A percentile compares a stretch with the other conserved stretches of the same genome.
These are phyloP conservation scores for Phaeosphaeriaceae sp. DNA, from an alignment of 2,329 filamentous ascomycete species.

Conservation along the genomic window DNA sequence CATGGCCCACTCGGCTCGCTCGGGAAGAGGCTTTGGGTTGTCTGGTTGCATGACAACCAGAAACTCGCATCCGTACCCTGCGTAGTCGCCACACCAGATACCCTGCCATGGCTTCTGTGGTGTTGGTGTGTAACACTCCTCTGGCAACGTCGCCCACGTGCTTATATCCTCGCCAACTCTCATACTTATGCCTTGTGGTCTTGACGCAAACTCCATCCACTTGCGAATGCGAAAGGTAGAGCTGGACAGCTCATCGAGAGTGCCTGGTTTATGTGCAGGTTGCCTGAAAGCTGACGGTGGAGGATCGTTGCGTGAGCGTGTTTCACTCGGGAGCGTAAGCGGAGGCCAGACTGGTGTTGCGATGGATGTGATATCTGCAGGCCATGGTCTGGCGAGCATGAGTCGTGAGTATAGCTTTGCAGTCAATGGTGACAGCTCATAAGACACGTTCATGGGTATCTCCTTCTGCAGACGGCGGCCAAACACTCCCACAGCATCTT, in stretches of 20 bases:
- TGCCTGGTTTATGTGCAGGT: conserved; percentile 57
- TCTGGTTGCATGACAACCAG: conserved; percentile 80
- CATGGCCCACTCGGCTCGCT: conserved; percentile 39
- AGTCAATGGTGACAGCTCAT: conserved; percentile 18
- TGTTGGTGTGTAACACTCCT: conserved; percentile 80
- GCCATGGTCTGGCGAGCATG: conserved; percentile 66
- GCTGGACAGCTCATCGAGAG: conserved; percentile 68
- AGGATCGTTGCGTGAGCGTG: conserved; percentile 61
- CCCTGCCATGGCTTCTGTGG: conserved; percentile 81
- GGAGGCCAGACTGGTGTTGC: conserved; percentile 74
- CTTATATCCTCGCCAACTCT: conserved; percentile 61
- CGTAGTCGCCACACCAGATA: conserved; percentile 93
- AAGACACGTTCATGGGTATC: conserved; percentile 55
- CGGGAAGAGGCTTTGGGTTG: conserved; percentile 50
- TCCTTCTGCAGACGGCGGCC: conserved; percentile 58
- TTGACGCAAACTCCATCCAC: conserved; percentile 72
- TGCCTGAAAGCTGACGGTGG: conserved; percentile 54
- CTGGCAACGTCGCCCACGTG: conserved; percentile 76
- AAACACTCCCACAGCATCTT: conserved; percentile 20
- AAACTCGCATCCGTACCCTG: conserved; percentile 87
- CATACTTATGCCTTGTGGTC: conserved; percentile 40
- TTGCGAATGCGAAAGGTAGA: conserved; percentile 75
- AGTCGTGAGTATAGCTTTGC: conserved; percentile 69
- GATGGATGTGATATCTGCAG: conserved; percentile 47
- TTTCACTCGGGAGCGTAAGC: conserved; percentile 67